Evolutionary conservation across 2,329 filamentous ascomycete species (phyloP).

Genomic region (Ciborinia camelliae): DNA sequence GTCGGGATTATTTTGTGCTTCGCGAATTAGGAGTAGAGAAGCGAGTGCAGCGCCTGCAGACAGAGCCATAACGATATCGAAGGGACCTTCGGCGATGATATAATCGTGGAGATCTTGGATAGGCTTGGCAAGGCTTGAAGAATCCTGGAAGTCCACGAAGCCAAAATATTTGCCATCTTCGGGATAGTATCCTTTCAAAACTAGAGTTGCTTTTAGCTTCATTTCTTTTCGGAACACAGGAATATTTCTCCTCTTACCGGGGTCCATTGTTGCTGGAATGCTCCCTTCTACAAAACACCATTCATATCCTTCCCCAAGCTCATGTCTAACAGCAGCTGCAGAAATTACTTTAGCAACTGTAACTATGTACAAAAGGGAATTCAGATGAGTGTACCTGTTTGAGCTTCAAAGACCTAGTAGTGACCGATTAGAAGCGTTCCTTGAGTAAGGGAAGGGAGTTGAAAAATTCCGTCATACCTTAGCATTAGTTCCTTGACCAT

Average conservation of each 20-base stretch:
- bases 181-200: background rate
- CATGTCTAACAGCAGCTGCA: constrained; percentile 23
- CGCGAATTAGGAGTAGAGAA: constrained; percentile 13
- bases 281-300: constrained; percentile 24
- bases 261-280: constrained; percentile 4
- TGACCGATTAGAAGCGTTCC: no score
- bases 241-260: background rate
- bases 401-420: no score
- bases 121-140: background rate
- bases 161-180: constrained; percentile 13
- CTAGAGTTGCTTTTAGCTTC: background rate
- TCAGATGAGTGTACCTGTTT: no score
- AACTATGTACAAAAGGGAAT: no score
- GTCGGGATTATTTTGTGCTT: background rate
- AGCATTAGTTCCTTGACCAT: no score
- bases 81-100: background rate
- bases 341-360: no score
- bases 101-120: background rate
- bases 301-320: constrained; percentile 21
- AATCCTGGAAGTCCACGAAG: constrained; percentile 12
- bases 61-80: background rate
- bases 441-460: no score
- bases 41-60: background rate
- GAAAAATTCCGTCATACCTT: no score
- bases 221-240: background rate